Evolutionary conservation across 768 basidiomycete species (phyloP).

Genomic region (Boletus patriciae): DNA sequence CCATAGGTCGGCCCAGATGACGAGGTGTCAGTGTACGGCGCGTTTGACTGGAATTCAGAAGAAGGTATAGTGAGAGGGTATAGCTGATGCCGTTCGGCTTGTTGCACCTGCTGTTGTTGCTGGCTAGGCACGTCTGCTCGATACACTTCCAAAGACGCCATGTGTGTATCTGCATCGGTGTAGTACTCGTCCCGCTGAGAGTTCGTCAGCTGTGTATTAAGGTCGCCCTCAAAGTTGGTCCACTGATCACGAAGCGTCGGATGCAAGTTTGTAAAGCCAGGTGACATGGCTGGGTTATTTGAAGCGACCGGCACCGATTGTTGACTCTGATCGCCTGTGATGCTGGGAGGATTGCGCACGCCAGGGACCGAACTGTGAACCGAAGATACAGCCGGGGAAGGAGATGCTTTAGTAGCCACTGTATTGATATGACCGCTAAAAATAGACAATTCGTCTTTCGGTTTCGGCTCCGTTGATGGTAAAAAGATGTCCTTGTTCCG

Average conservation of each 20-base stretch:
- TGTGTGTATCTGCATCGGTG: constrained; percentile 21
- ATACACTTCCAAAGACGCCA: constrained; percentile 8
- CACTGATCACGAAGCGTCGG: constrained; percentile 57
- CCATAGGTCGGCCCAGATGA: constrained; percentile 6
- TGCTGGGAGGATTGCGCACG: neutral
- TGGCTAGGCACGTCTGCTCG: neutral
- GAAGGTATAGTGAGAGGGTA: constrained; percentile 27
- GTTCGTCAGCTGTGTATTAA: constrained; percentile 50
- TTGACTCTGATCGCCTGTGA: constrained; percentile 31
- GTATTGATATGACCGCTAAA: constrained; percentile 77
- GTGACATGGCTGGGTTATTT: constrained; percentile 16
- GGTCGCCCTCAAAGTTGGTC: constrained; percentile 54
- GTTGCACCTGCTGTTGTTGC: constrained; percentile 10
- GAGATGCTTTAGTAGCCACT: constrained; percentile 46
- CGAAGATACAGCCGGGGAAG: constrained; percentile 25
- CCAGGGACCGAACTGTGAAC: neutral
- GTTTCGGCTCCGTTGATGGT: constrained; percentile 43
- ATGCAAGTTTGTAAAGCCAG: constrained; percentile 48
- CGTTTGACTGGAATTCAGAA: constrained; percentile 11
- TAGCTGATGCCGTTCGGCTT: constrained; percentile 23
- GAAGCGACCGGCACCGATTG: constrained; percentile 33
- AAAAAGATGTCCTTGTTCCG: constrained; percentile 59
- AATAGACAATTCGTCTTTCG: constrained; percentile 70
- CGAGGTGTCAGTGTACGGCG: constrained; percentile 2
- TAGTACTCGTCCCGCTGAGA: constrained; percentile 27